phyloP scores from a whole-genome alignment of 768 basidiomycete species.

The Agaricus bisporus region DNA sequence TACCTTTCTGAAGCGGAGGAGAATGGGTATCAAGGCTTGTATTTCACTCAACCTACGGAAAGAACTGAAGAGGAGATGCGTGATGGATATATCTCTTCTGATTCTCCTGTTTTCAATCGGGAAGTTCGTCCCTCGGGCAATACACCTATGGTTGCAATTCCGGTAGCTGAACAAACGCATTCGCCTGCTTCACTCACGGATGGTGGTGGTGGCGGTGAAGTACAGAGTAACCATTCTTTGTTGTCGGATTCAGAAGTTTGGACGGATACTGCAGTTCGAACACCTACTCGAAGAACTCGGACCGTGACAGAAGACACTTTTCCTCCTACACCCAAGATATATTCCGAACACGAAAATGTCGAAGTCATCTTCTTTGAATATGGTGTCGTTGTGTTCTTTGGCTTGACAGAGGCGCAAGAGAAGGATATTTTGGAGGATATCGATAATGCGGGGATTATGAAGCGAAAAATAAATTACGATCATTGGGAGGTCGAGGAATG shows the following conservation, averaged over 20 bases:
- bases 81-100: slow-evolving; percentile 64
- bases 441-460: slow-evolving; percentile 62
- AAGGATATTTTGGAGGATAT: slow-evolving; percentile 81
- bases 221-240: not conserved
- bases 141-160: not conserved
- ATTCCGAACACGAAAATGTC: slow-evolving; percentile 42
- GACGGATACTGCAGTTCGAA: not conserved
- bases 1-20: slow-evolving; percentile 85
- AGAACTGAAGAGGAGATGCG: slow-evolving; percentile 26
- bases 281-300: not conserved
- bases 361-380: slow-evolving; percentile 81
- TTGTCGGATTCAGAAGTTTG: slow-evolving; percentile 1
- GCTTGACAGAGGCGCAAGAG: slow-evolving; percentile 75
- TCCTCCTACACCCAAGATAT: not conserved
- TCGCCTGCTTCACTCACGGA: not conserved
- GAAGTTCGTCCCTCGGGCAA: slow-evolving; percentile 11
- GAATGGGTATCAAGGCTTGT: slow-evolving; percentile 81
- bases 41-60: slow-evolving; percentile 46
- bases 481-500: slow-evolving; percentile 94
- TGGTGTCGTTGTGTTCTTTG: slow-evolving; percentile 91
- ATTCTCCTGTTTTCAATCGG: slow-evolving; percentile 33
- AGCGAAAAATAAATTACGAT: slow-evolving; percentile 50
- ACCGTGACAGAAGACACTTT: no score
- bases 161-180: not conserved
- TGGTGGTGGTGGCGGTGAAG: not conserved